These are phyloP conservation scores for Aurifilum marmelostoma DNA, from an alignment of 2,329 filamentous ascomycete genomes.

Conservation along the genomic window DNA sequence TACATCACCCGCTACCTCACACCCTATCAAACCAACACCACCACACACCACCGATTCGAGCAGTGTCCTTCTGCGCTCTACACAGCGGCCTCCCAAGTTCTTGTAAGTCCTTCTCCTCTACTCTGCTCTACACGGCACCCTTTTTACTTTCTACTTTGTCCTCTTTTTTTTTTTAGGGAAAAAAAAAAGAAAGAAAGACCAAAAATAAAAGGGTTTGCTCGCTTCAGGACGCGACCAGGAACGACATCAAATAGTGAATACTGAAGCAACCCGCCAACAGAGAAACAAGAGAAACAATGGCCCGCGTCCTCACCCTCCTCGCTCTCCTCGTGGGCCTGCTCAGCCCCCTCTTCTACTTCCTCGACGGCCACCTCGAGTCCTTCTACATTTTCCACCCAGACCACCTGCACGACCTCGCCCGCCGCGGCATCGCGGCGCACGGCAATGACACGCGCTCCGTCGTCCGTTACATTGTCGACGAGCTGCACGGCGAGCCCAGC, in stretches of 20 bases:
- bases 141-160: background rate
- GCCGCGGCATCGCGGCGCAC: conserved; percentile 67
- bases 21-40: background rate
- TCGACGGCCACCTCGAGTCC: conserved; percentile 61
- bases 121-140: background rate
- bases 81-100: background rate
- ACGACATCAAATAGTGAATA: background rate
- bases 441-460: conserved; percentile 75
- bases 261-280: background rate
- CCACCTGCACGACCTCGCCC: conserved; percentile 69
- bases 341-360: conserved; percentile 55
- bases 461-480: conserved; percentile 69
- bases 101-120: background rate
- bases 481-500: conserved; percentile 62
- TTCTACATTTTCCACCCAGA: conserved; percentile 78
- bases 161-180: too few species aligned
- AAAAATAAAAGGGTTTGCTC: background rate
- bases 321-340: conserved; percentile 59
- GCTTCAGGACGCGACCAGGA: too few species aligned
- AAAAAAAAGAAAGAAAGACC: background rate
- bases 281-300: conserved; percentile 16
- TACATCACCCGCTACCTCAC: background rate
- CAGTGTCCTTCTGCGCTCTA: background rate
- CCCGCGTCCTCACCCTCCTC: conserved; percentile 51
- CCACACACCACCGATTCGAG: background rate